Conservation (phyloP, 352 stramenopile genomes). For the Phytophthora chlamydospora region DNA sequence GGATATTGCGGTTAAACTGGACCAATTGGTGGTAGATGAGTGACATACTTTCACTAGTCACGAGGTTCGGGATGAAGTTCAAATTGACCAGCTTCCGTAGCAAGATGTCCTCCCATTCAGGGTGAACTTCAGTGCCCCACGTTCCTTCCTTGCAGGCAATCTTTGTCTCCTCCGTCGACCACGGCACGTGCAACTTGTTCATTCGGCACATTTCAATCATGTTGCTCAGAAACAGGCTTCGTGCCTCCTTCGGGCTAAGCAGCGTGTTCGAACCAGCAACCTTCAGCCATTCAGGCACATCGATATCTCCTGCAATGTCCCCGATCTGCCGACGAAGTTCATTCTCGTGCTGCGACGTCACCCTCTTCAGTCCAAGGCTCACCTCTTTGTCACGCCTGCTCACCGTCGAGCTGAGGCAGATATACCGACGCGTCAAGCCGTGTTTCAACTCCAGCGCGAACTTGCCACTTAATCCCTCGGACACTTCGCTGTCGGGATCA, state of each 20-base stretch:
- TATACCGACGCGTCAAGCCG: slow-evolving; percentile 74
- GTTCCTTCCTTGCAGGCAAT: slow-evolving; percentile 88
- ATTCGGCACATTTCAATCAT: slow-evolving; percentile 90
- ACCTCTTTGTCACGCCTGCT: slow-evolving; percentile 76
- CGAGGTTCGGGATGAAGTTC: slow-evolving; percentile 81
- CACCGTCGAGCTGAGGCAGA: slow-evolving; percentile 72
- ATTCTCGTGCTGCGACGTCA: slow-evolving; percentile 60
- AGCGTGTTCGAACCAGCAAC: slow-evolving; percentile 77
- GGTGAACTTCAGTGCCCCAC: slow-evolving; percentile 81
- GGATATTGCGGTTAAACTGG: slow-evolving; percentile 89
- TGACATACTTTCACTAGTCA: slow-evolving; percentile 79
- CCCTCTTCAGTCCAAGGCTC: slow-evolving; percentile 67
- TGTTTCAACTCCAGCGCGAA: slow-evolving; percentile 89
- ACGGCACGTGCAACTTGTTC: slow-evolving; percentile 88
- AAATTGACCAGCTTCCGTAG: slow-evolving; percentile 81
- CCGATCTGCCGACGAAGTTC: slow-evolving; percentile 74
- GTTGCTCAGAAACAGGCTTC: slow-evolving; percentile 85
- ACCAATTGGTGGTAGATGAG: slow-evolving; percentile 79
- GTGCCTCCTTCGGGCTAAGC: slow-evolving; percentile 75
- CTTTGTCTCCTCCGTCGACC: slow-evolving; percentile 88
- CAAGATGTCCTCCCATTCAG: slow-evolving; percentile 86
- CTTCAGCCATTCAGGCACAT: slow-evolving; percentile 70
- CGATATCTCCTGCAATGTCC: slow-evolving; percentile 69
- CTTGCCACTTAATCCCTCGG: slow-evolving; percentile 74
- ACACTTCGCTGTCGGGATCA: slow-evolving; percentile 46